Base-by-base conservation (phyloP, 495 filamentous ascomycete genomes). In the Patellaria atrata region DNA sequence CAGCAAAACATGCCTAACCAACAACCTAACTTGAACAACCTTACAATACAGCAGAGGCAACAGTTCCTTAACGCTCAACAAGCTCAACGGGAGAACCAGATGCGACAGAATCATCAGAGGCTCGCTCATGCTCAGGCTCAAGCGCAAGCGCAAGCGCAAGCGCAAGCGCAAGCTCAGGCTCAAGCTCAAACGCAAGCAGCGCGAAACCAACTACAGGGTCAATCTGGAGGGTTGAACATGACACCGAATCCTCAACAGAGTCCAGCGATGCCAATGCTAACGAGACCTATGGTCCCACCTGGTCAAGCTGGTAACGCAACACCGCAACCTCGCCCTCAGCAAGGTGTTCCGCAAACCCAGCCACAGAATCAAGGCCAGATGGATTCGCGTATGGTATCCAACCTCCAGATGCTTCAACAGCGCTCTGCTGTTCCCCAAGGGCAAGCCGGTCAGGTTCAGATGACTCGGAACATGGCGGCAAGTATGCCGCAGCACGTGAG, bases 231-330 rank as follows among this genome's bases (percentile, higher is more conserved):
- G 1, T 46, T 65, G 11, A 58, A 57, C 28, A 49, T 50, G 12
- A 51, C 57, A 19, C 62, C 64, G 27, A 56, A 64, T 16, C 24
- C 60, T 1, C 65, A 65, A 32, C 67, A 70, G 35, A 68, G 59
- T 33, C 62, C 67, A 5, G 62, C 60, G 3, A 75, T 76, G 71
- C 57, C 68, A 0, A 71, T 68, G 57, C 54, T 75, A 24, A 77
- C 71, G 24, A 65, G 67, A 30, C 68, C 70, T 0, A 67, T 75
- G 55, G 58, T 56, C 14, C 59, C 62, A n/a, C 47, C 50, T 9
- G 46, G 46, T 12, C 50, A 50, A 40, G 39, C 36, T n/a, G 40
- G 40, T 13, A 27, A 35, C 18, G 36, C 43, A 9, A 50, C 52
- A 4, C 49, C 48, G 3, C 52, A 50, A 24, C 46, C 34, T 31